Evolutionary conservation across 2,329 filamentous ascomycete species (phyloP), one percentile per base, ranked within the genome.

Genomic region (Aspergillus sp.): DNA sequence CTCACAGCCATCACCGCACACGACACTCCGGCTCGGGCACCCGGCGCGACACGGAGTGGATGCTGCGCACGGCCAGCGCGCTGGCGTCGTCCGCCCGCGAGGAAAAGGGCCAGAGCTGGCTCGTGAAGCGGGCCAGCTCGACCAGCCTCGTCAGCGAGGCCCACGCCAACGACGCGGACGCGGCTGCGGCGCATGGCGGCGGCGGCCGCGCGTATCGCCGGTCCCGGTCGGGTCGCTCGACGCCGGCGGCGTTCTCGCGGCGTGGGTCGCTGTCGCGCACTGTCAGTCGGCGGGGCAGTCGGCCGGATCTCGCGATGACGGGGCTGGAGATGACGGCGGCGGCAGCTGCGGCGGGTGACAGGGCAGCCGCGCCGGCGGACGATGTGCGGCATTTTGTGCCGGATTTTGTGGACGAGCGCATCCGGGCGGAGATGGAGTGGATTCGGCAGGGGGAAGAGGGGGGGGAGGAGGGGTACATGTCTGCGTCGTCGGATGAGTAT

Each of bases 41-140:
- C 52, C 60, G 44, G 5, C 51, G 61, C 7, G 74, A 80, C 47
- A 75, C 82, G 46, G 80, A 82, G 64, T 86, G 83, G 83, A 72
- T 86, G 49, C 77, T 83, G 42, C 80, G 83, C 48, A 79, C 83
- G 0, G 81, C 81, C 2, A 74, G 82, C 6, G 77, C 78, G 0
- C 78, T 85, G 4, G 79, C 82, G 2, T 78, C 80, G 4, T 77
- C 82, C 17, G 78, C 81, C 4, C 73, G 82, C 34, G 82, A 86
- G 59, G 78, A 78, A 52, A 85, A 86, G 59, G 83, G 83, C n/a
- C 82, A 85, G 62, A 79, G 78, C 50, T 86, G 83, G 83, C 73
- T 85, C 3, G 72, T 75, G 2, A 78, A 82, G 47, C 73, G 81
- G 21, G 78, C 81, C 56, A 82, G 78, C 55, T 79, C 78, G 1